A percentile compares a stretch with the other conserved stretches of the same genome.
Conservation (phyloP, 345 rosid species). For the Arabidopsis suecica region DNA sequence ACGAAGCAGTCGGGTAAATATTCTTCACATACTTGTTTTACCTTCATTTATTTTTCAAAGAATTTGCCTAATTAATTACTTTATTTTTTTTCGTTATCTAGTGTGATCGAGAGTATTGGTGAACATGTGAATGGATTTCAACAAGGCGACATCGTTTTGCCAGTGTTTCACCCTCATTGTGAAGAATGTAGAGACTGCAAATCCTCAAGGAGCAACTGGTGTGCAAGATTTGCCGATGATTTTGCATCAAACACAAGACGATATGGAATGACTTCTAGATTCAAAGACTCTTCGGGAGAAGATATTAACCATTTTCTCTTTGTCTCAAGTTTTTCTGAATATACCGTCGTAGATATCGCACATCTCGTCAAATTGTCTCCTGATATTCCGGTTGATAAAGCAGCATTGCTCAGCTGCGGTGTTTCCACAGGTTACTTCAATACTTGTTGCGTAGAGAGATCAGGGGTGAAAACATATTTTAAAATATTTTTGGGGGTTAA, state of each 20-base stretch:
- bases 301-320: conserved; percentile 51
- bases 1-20: conserved; percentile 72
- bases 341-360: conserved; percentile 66
- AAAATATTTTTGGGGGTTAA: neutral
- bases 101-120: conserved; percentile 82
- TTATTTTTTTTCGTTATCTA: conserved; percentile 4
- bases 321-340: conserved; percentile 79
- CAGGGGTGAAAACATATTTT: neutral
- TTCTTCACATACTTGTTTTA: neutral
- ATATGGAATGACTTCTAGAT: conserved; percentile 59
- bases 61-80: neutral
- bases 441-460: neutral
- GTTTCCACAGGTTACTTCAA: conserved; percentile 58
- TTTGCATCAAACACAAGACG: conserved; percentile 44
- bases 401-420: conserved; percentile 73
- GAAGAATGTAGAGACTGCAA: conserved; percentile 60
- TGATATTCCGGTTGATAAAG: conserved; percentile 52
- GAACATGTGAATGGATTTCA: conserved; percentile 57
- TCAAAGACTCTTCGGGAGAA: conserved; percentile 61
- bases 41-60: neutral
- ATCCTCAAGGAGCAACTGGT: conserved; percentile 60
- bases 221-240: conserved; percentile 41
- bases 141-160: conserved; percentile 63
- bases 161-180: conserved; percentile 59
- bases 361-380: conserved; percentile 54